phyloP scores from a whole-genome alignment of 169 alveolate genomes.

The Eimeria sp. region DNA sequence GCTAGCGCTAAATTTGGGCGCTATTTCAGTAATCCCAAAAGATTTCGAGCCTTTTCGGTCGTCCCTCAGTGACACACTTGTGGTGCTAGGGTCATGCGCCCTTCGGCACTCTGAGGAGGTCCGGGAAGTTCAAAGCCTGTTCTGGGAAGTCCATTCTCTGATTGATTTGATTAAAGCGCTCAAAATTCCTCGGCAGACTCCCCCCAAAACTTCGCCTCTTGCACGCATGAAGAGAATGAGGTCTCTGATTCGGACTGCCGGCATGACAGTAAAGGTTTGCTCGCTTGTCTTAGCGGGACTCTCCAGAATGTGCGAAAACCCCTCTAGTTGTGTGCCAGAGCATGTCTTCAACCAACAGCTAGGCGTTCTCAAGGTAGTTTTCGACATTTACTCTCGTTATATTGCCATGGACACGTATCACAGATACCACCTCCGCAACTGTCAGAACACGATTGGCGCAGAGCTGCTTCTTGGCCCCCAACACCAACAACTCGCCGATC shows the following conservation, averaged over 20 bases:
- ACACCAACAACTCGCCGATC: neutral
- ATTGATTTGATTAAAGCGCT: neutral
- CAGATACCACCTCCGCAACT: neutral
- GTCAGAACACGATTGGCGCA: neutral
- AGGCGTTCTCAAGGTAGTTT: neutral
- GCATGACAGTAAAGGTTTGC: neutral
- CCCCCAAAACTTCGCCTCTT: neutral
- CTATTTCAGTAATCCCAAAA: neutral
- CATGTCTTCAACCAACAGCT: neutral
- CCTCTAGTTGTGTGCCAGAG: neutral
- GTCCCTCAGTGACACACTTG: neutral
- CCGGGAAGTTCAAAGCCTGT: neutral
- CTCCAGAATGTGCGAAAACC: neutral
- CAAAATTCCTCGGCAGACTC: neutral
- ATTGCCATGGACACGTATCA: neutral
- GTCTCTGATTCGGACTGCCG: neutral
- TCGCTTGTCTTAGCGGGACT: neutral
- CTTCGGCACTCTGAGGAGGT: neutral
- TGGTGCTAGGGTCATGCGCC: neutral
- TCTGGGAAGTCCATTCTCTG: neutral
- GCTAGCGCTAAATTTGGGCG: constrained; percentile 5
- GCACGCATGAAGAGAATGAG: neutral
- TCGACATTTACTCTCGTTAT: neutral
- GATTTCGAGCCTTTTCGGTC: neutral
- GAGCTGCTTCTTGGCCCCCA: neutral